These are phyloP conservation scores for Cladophialophora carrionii DNA, from an alignment of 2,329 filamentous ascomycete genomes.

Conservation along the genomic window DNA sequence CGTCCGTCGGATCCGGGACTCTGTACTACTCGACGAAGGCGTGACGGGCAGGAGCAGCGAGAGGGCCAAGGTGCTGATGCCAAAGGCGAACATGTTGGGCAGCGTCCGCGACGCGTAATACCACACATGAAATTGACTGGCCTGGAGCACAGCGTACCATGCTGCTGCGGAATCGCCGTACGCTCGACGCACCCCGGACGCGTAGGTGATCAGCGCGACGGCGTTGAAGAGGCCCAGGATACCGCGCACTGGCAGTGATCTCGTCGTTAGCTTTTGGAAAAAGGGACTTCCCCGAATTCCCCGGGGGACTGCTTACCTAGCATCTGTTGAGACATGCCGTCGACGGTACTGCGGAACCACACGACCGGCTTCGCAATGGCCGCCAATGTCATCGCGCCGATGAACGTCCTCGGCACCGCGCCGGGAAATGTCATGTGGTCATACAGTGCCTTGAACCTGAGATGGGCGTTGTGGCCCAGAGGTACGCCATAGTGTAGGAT, in stretches of 20 bases:
- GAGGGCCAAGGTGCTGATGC: constrained; percentile 62
- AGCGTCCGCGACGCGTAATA: constrained; percentile 91
- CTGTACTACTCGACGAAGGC: constrained; percentile 27
- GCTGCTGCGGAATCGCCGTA: constrained; percentile 70
- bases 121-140: constrained; percentile 86
- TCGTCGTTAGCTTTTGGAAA: not conserved
- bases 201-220: constrained; percentile 67
- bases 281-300: not conserved
- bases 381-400: constrained; percentile 77
- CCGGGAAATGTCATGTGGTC: constrained; percentile 92
- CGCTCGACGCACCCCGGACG: constrained; percentile 63
- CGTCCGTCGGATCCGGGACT: constrained; percentile 52
- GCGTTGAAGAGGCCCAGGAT: constrained; percentile 79
- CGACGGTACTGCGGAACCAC: constrained; percentile 51
- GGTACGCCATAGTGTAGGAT: constrained; percentile 80
- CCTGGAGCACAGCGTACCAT: constrained; percentile 80
- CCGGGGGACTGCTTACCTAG: constrained; percentile 51
- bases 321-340: constrained; percentile 61
- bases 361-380: constrained; percentile 71
- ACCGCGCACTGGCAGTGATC: constrained; percentile 62
- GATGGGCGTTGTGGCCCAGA: constrained; percentile 48
- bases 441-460: constrained; percentile 66
- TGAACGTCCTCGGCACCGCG: constrained; percentile 86
- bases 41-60: constrained; percentile 55
- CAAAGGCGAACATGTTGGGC: constrained; percentile 96